Percentiles rank a stretch among this genome's conserved stretches.
These are phyloP conservation scores for Auricularia sp. DNA, from an alignment of 768 basidiomycete genomes.

Conservation along the genomic window DNA sequence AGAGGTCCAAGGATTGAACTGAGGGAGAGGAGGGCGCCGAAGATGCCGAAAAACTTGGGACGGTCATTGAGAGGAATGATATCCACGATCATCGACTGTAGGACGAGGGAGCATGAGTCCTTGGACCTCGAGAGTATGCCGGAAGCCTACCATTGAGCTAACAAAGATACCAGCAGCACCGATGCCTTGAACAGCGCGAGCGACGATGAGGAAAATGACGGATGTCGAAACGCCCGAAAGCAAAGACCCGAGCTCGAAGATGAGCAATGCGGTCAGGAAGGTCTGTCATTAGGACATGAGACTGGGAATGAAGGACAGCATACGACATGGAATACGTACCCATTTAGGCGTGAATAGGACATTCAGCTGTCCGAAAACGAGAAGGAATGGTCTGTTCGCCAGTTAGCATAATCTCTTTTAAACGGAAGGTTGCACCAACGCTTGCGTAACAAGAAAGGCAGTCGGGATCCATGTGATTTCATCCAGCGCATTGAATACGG, in stretches of 20 bases:
- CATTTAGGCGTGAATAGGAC: slow-evolving; percentile 23
- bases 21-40: slow-evolving; percentile 17
- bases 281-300: slow-evolving; percentile 26
- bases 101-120: not conserved
- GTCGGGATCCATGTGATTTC: slow-evolving; percentile 9
- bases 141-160: not conserved
- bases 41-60: slow-evolving; percentile 4
- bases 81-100: slow-evolving; percentile 7
- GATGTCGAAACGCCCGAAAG: too few species aligned
- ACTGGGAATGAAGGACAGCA: not conserved
- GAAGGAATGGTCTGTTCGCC: slow-evolving; percentile 12
- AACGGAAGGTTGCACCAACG: not conserved
- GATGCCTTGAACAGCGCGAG: slow-evolving; percentile 24
- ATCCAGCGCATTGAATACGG: slow-evolving; percentile 7
- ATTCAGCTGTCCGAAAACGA: slow-evolving; percentile 22
- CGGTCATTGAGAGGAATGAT: slow-evolving; percentile 5
- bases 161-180: slow-evolving; percentile 24
- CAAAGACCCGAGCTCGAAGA: slow-evolving; percentile 3
- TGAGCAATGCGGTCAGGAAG: slow-evolving; percentile 24
- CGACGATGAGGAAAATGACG: slow-evolving; percentile 9
- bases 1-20: slow-evolving; percentile 26
- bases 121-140: not conserved
- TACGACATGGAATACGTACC: not conserved
- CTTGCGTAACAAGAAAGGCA: slow-evolving; percentile 6
- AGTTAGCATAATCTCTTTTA: too few species aligned